Conservation (phyloP, 371 early-diverging fungal genomes). For the Smittium culicis region DNA sequence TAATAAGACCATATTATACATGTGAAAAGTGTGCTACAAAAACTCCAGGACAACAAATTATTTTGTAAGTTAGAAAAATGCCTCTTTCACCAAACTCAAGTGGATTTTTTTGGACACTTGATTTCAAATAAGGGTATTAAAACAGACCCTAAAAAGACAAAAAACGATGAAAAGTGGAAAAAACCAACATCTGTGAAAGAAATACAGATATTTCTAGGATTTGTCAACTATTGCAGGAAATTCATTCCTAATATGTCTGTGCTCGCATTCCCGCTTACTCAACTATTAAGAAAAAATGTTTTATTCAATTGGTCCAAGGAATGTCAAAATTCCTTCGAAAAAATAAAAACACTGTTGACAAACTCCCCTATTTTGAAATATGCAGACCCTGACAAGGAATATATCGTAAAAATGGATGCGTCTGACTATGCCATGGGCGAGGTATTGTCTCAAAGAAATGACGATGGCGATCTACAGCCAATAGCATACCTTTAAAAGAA, state of each 20-base stretch:
- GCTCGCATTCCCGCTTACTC: conserved; percentile 17
- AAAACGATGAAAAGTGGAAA: conserved; percentile 10
- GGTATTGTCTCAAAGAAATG: not conserved
- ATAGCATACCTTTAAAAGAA: not conserved
- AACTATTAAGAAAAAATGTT: conserved; percentile 15
- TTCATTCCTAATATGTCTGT: conserved; percentile 20
- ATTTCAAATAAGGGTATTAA: conserved; percentile 13
- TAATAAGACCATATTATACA: conserved; percentile 34
- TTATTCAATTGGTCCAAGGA: not conserved
- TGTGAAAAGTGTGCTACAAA: conserved; percentile 23
- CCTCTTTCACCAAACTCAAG: conserved; percentile 21
- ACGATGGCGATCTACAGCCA: not conserved
- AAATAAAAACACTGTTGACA: not conserved
- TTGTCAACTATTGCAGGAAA: conserved; percentile 23
- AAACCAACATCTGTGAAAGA: conserved; percentile 13
- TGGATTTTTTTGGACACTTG: conserved; percentile 35
- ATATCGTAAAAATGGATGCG: conserved; percentile 2
- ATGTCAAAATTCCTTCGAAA: not conserved
- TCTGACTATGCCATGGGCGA: conserved; percentile 9
- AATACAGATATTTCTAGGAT: conserved; percentile 28
- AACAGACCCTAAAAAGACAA: not conserved
- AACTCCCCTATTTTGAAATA: not conserved
- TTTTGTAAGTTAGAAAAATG: conserved; percentile 38
- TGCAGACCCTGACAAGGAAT: conserved; percentile 2
- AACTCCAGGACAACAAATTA: conserved; percentile 17